Base-by-base conservation (phyloP, 78 protist species). In the Dictyostelium purpureum region DNA sequence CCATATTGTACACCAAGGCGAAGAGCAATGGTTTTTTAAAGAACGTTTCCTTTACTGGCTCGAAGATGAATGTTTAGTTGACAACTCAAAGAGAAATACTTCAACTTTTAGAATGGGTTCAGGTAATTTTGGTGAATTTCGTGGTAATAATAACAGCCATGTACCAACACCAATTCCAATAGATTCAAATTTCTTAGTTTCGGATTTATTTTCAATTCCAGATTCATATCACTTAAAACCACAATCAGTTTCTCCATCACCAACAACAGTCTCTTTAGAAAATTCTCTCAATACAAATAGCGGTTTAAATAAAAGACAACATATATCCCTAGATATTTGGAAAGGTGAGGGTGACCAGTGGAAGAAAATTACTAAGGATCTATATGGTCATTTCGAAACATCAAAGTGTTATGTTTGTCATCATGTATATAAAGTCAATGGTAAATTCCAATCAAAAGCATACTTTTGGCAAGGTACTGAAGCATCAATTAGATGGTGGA, bases 11-110 rank as follows among this genome's bases (percentile, higher is more conserved):
- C 92, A 85, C 31, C 92, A 85, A 59, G 80, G 70, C 6, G 92
- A 85, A 19, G 92, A 85, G 33, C 83, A 79, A 18, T 85, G 92
- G 92, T 31, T 71, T 16, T 85, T 85, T 77, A 85, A 85, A 47
- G 92, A 85, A 51, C 52, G 80, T 28, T 85, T 85, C 75, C 63
- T 85, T 18, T 85, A 85, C 47, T 85, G 92, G 92, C 35, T 85
- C 38, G 92, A 85, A 26, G 92, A 85, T 28, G 92, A 85, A 38
- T 73, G 74, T 37, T 61, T 85, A 12, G 54, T 85, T 35, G 92
- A 85, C 33, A 85, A 51, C 6, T 19, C 73, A 0, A 49, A 45
- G n/a, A 26, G 92, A 18, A 56, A 85, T 61, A 85, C 92, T 0
- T 24, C 28, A 24, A 26, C 71, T 11, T 19, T 57, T 31, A 76